Evolutionary conservation across 176 grass and related monocot genomes (phyloP).

Genomic region (Aegilops bicornis): DNA sequence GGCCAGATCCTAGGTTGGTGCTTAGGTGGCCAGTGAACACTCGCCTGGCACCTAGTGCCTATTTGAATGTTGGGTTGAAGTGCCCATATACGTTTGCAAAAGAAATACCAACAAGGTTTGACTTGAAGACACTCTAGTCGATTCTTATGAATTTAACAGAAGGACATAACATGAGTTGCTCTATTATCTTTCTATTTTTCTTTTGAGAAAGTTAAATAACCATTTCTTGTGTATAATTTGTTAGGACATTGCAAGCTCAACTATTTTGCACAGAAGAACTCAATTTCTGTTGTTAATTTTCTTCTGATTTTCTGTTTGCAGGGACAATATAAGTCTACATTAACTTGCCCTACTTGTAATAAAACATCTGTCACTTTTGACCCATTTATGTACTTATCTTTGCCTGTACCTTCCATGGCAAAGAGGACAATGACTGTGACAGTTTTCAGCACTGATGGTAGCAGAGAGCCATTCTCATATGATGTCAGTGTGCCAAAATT

Average conservation of each 20-base stretch:
- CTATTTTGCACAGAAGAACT: slow-evolving; percentile 16
- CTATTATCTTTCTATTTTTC: not conserved
- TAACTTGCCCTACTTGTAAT: slow-evolving; percentile 79
- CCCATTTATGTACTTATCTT: slow-evolving; percentile 96
- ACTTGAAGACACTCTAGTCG: not conserved
- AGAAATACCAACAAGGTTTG: slow-evolving; percentile 12
- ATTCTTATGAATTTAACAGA: not conserved
- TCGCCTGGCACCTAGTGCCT: not conserved
- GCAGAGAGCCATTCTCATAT: slow-evolving; percentile 52
- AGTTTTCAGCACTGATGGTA: slow-evolving; percentile 85
- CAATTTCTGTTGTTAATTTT: slow-evolving; percentile 22
- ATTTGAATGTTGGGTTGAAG: not conserved
- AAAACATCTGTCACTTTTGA: slow-evolving; percentile 86
- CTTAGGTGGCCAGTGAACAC: not conserved
- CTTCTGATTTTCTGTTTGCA: slow-evolving; percentile 52
- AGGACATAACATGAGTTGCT: not conserved
- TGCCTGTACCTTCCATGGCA: slow-evolving; percentile 78
- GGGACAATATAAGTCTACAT: slow-evolving; percentile 93
- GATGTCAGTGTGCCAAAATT: slow-evolving; percentile 83
- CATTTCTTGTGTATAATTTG: slow-evolving; percentile 17
- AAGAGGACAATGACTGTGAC: slow-evolving; percentile 83
- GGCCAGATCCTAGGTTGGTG: not conserved
- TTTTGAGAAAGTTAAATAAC: slow-evolving; percentile 2
- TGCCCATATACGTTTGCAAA: slow-evolving; percentile 21
- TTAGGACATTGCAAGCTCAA: not conserved